A percentile compares a stretch with the other conserved stretches of the same genome.
Conservation (phyloP, 257 asterid genomes). For the Marsdenia floribunda region DNA sequence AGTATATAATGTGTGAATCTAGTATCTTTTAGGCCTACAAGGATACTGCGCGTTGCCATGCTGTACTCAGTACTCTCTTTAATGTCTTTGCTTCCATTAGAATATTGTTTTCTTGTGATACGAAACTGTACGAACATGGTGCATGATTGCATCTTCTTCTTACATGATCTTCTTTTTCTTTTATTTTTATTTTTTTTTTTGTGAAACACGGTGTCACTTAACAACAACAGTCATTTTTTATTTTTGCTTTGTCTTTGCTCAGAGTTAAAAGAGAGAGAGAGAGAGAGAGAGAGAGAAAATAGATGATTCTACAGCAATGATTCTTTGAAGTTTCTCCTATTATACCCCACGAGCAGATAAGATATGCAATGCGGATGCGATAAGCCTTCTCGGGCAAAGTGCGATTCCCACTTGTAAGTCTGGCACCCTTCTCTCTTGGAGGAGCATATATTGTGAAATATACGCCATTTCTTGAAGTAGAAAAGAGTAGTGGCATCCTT, state of each 20-base stretch:
- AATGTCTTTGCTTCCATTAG: constrained; percentile 8
- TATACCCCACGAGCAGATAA: constrained; percentile 59
- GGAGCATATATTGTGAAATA: constrained; percentile 36
- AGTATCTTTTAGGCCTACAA: constrained; percentile 26
- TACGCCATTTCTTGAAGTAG: neutral
- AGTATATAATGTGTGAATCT: constrained; percentile 39
- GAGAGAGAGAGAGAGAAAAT: no score
- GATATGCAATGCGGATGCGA: constrained; percentile 59
- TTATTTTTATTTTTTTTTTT: no score
- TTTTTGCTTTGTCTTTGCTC: constrained; percentile 5
- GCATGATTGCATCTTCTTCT: constrained; percentile 23
- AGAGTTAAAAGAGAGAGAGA: neutral
- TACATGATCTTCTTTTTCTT: constrained; percentile 10
- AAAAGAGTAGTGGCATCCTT: neutral
- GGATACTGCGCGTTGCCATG: constrained; percentile 35
- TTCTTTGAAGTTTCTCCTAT: constrained; percentile 25
- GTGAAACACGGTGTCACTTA: constrained; percentile 15
- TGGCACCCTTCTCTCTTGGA: constrained; percentile 15
- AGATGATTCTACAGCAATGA: constrained; percentile 14
- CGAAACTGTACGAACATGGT: constrained; percentile 79
- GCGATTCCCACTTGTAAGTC: constrained; percentile 54
- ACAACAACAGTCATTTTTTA: constrained; percentile 15
- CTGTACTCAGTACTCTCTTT: constrained; percentile 32
- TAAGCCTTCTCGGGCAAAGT: constrained; percentile 61
- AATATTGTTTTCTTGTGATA: constrained; percentile 24